Evolutionary conservation across 2,329 filamentous ascomycete species (phyloP), one percentile per base, ranked within the genome.

Genomic region (Claviceps cyperi): DNA sequence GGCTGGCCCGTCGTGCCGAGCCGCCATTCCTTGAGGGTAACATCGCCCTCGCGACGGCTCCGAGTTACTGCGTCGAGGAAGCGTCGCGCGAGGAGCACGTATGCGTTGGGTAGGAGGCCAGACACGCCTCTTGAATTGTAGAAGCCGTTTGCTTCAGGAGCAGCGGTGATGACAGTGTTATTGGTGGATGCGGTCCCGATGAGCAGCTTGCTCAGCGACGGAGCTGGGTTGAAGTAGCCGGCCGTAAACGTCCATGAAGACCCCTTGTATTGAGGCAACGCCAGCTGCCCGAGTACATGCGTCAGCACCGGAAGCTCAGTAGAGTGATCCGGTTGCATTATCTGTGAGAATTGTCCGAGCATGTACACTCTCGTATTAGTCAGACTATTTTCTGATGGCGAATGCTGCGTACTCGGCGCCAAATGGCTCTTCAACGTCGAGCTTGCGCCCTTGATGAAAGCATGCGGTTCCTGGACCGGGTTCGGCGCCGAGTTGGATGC

Each of bases 161-260:
- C 89, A 2, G 92, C 92, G 0, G 92, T 96, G 50, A 98, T 83
- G 21, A 98, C 86, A 0, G 84, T 90, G 53, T 88, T 92, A 41
- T 73, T 74, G 1, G 69, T 66, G 0, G 83, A 84, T 1, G 81
- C 77, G 0, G 87, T 89, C 6, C 76, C 73, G 35, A 98, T 80
- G 0, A 98, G 74, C 0, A 95, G 77, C 39, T 82, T 78, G 2
- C 86, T 90, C 19, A 97, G 78, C 4, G 83, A 81, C 0, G 89
- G 84, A 6, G 89, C 89, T 50, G 94, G 94, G 69, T 98, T 98
- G 71, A 98, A 98, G 69, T 98, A 98, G 48, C 92, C 92, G 0
- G 92, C 92, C 1, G 92, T 97, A 65, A 98, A 97, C 0, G 88
- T 92, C 92, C 92, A 98, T 14, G 80, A 83, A 0, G 85, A 86